A percentile compares a stretch with the other conserved stretches of the same genome.
Evolutionary conservation across 495 filamentous ascomycete species (phyloP).

Genomic region (Penicillium tannophilum): DNA sequence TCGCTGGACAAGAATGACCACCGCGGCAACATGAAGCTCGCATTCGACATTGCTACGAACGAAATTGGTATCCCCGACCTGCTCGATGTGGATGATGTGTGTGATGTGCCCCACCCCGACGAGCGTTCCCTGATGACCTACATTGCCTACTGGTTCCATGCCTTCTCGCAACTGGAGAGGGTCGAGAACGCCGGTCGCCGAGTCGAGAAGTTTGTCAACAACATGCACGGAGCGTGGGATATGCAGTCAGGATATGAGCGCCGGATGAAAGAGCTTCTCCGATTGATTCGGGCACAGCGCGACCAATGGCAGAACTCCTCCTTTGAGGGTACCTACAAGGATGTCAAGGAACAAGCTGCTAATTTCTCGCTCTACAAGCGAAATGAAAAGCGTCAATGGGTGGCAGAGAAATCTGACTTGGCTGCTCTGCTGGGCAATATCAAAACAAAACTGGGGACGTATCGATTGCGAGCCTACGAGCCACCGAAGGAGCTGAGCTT

Average conservation of each 20-base stretch:
- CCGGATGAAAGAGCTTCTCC: slow-evolving; percentile 78
- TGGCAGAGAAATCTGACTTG: slow-evolving; percentile 94
- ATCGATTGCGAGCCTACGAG: slow-evolving; percentile 86
- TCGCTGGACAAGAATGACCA: slow-evolving; percentile 91
- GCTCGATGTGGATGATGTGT: slow-evolving; percentile 96
- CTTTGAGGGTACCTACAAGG: slow-evolving; percentile 89
- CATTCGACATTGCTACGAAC: slow-evolving; percentile 91
- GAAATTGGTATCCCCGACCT: slow-evolving; percentile 97
- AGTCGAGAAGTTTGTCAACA: slow-evolving; percentile 97
- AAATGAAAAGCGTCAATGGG: slow-evolving; percentile 88
- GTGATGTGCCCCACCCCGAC: slow-evolving; percentile 92
- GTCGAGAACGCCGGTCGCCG: slow-evolving; percentile 95
- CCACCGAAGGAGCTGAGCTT: slow-evolving; percentile 79
- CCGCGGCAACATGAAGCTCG: slow-evolving; percentile 94
- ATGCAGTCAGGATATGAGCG: slow-evolving; percentile 96
- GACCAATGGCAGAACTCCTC: slow-evolving; percentile 73
- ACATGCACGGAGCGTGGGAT: slow-evolving; percentile 99
- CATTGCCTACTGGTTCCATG: slow-evolving; percentile 99
- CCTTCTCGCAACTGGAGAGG: slow-evolving; percentile 95
- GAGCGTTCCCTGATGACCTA: slow-evolving; percentile 98
- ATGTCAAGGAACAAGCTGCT: slow-evolving; percentile 83
- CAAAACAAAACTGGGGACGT: slow-evolving; percentile 96
- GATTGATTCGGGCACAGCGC: slow-evolving; percentile 70
- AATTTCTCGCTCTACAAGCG: slow-evolving; percentile 87
- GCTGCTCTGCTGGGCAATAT: slow-evolving; percentile 95